Base-by-base conservation (phyloP, 129 eudicot species). In the Artemisia annua region DNA sequence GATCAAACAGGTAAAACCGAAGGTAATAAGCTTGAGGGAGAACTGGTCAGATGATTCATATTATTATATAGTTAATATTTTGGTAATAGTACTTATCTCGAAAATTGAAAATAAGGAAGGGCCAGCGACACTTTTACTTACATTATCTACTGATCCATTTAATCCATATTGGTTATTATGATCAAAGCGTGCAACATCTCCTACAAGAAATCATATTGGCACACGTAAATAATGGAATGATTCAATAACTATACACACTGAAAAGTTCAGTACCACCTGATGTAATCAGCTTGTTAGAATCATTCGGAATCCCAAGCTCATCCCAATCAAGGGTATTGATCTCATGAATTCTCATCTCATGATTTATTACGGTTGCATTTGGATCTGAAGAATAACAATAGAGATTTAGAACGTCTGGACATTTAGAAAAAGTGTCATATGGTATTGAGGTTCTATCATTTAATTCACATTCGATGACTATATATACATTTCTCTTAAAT, bases 291-390 rank as follows among this genome's bases (percentile, higher is more conserved):
- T 76, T 81, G 74, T 81, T 79, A 48, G 86, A 70, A 82, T 84
- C 90, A 79, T 75, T 82, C 13, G 87, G 85, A 72, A 75, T 81
- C 76, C 86, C 78, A 72, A 94, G 98, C 63, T 94, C 97, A 71
- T 94, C 97, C 98, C 98, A 94, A 5, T 88, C 98, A 58, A 90
- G 91, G 48, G 96, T 90, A 75, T 94, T 90, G 48, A 94, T 81
- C 83, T 90, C 98, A 32, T 81, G 98, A 68, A 94, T 86, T 76
- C 81, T 87, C 86, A 84, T 81, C 74, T 84, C 85, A 82, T 94
- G 87, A 78, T 77, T 85, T 67, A 73, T 72, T 11, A 83, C 74
- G 3, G 85, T 81, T 78, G 84, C 84, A 43, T 54, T 69, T 48
- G 75, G 79, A 64, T 70, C 98, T 82, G 75, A 59, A 9, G 18